A percentile compares a stretch with the other conserved stretches of the same genome.
These are phyloP conservation scores for Lichtheimia ramosa DNA, from an alignment of 371 early-diverging fungal genomes.

Conservation along the genomic window DNA sequence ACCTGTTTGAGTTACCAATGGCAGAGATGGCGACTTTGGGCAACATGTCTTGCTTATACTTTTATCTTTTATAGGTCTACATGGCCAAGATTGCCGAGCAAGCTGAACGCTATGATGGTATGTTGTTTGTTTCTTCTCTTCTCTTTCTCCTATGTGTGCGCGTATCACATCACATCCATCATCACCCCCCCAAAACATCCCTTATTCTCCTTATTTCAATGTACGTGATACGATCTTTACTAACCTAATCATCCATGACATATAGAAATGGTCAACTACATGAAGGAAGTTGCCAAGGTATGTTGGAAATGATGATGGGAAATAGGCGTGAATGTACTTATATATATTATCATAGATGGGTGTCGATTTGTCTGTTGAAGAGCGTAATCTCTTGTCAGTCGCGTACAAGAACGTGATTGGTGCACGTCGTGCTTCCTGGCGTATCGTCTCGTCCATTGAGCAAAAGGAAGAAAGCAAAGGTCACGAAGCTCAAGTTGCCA, in stretches of 20 bases:
- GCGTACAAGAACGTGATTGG: slow-evolving; percentile 99
- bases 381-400: slow-evolving; percentile 98
- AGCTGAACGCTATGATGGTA: slow-evolving; percentile 99
- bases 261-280: slow-evolving; percentile 95
- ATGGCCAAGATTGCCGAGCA: slow-evolving; percentile 99
- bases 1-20: not conserved
- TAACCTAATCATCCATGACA: not conserved
- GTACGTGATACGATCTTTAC: slow-evolving; percentile 1
- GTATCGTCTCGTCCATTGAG: slow-evolving; percentile 98
- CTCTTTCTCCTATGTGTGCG: not conserved
- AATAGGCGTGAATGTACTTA: not conserved
- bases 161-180: too few species aligned
- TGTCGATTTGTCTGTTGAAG: slow-evolving; percentile 91
- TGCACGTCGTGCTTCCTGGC: slow-evolving; percentile 98
- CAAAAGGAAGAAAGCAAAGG: slow-evolving; percentile 97
- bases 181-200: not conserved
- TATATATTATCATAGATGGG: slow-evolving; percentile 26
- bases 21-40: not conserved
- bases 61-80: slow-evolving; percentile 40
- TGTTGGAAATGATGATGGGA: not conserved
- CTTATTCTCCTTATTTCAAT: slow-evolving; percentile 3
- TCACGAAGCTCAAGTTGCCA: slow-evolving; percentile 77
- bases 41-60: too few species aligned
- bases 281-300: slow-evolving; percentile 82
- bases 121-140: slow-evolving; percentile 23